Percentiles rank a stretch among this genome's conserved stretches.
phyloP scores from a whole-genome alignment of 176 grass and related monocot species.

The Alopecurus myosuroides region DNA sequence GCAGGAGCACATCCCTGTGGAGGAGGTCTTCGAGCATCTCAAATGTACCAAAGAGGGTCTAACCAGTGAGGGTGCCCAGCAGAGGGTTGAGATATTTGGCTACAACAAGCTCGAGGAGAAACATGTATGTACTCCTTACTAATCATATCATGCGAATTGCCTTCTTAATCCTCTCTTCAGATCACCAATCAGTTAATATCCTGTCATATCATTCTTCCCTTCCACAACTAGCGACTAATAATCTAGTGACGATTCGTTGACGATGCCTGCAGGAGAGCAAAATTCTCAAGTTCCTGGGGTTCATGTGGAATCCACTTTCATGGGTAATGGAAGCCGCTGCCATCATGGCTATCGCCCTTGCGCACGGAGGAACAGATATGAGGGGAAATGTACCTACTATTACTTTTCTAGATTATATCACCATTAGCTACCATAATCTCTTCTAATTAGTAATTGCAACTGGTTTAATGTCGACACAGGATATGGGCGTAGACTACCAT shows the following conservation, averaged over 20 bases:
- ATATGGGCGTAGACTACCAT: constrained; percentile 40
- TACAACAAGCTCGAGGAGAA: constrained; percentile 75
- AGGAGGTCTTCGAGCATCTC: constrained; percentile 55
- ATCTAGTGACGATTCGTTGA: neutral
- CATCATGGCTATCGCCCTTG: constrained; percentile 71
- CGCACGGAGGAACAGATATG: constrained; percentile 24
- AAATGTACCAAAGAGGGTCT: constrained; percentile 58
- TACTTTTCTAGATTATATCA: neutral
- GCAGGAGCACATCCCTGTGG: constrained; percentile 57
- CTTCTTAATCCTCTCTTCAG: neutral
- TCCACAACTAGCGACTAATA: neutral
- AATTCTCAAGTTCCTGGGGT: constrained; percentile 70
- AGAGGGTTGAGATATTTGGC: constrained; percentile 43
- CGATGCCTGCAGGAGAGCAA: constrained; percentile 53
- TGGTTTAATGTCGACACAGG: neutral
- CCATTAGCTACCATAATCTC: neutral
- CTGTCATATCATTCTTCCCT: neutral
- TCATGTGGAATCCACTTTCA: constrained; percentile 80
- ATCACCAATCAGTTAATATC: neutral
- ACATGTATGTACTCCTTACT: neutral
- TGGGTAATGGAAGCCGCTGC: constrained; percentile 79
- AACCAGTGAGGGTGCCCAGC: constrained; percentile 28
- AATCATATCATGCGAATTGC: neutral
- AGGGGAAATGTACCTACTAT: constrained; percentile 13
- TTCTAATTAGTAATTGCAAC: neutral